phyloP scores from a whole-genome alignment of 495 filamentous ascomycete genomes.

The Durotheca rogersii region DNA sequence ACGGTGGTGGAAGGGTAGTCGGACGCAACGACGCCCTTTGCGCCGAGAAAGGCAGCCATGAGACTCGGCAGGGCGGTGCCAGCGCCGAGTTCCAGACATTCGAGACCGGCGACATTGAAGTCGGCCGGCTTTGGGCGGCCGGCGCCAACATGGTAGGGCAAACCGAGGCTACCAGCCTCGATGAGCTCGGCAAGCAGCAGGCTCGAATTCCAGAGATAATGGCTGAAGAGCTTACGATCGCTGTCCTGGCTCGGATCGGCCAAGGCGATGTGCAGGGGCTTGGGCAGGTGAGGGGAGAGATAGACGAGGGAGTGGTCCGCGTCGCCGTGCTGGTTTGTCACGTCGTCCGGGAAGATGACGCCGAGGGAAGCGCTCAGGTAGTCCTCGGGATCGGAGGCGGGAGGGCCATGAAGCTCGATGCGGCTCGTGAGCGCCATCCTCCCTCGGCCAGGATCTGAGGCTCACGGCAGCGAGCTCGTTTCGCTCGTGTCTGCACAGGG shows the following conservation, averaged over 20 bases:
- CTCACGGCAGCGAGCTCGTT: too few relatives aligned
- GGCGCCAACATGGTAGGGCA: conserved; percentile 13
- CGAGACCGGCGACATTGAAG: conserved; percentile 42
- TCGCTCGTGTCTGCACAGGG: conserved; percentile 10
- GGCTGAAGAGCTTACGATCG: conserved; percentile 68
- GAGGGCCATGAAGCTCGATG: conserved; percentile 40
- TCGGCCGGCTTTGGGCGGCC: conserved; percentile 1
- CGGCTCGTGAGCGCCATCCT: conserved; percentile 47
- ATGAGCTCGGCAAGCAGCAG: conserved; percentile 70
- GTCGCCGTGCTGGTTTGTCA: conserved; percentile 73
- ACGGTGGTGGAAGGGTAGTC: conserved; percentile 76
- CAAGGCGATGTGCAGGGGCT: conserved; percentile 48
- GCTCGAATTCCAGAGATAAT: conserved; percentile 85
- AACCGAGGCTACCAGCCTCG: conserved; percentile 46
- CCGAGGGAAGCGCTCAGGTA: conserved; percentile 62
- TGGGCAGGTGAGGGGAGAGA: conserved; percentile 55
- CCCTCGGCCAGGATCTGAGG: too few relatives aligned
- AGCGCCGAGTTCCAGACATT: conserved; percentile 55
- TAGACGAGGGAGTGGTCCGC: conserved; percentile 66
- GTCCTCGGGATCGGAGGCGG: conserved; percentile 58
- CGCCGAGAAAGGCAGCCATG: conserved; percentile 62
- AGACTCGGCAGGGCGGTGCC: conserved; percentile 77
- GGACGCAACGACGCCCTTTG: conserved; percentile 62
- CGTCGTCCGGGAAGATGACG: conserved; percentile 75
- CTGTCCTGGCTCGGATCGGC: conserved; percentile 58